Evolutionary conservation across 805 yeast genomes (phyloP).

Genomic region (Pichia sporocuriosa): DNA sequence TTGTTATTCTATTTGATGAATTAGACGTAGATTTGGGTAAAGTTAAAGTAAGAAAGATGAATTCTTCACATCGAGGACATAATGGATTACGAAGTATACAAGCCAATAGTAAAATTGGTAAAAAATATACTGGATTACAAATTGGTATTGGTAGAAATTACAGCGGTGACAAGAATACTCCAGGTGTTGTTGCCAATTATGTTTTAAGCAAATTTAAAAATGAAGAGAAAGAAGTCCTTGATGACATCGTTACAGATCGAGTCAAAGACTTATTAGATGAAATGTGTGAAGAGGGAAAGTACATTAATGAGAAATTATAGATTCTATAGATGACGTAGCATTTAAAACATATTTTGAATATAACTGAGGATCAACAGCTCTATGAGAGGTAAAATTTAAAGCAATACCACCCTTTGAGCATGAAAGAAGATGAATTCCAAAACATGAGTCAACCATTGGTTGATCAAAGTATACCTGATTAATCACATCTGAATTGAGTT

Average conservation of each 20-base stretch:
- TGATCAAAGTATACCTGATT: slow-evolving; percentile 11
- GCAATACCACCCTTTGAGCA: slow-evolving; percentile 2
- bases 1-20: slow-evolving; percentile 76
- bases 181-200: slow-evolving; percentile 45
- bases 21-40: slow-evolving; percentile 60
- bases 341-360: slow-evolving; percentile 5
- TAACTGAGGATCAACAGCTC: slow-evolving; percentile 4
- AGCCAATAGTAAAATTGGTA: slow-evolving; percentile 31
- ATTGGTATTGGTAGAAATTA: slow-evolving; percentile 74
- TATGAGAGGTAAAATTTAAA: slow-evolving; percentile 9
- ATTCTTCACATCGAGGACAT: slow-evolving; percentile 70
- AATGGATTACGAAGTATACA: slow-evolving; percentile 69
- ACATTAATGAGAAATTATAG: slow-evolving; percentile 21
- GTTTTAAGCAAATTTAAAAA: slow-evolving; percentile 52
- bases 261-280: slow-evolving; percentile 34
- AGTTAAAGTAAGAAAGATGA: slow-evolving; percentile 52
- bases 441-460: slow-evolving; percentile 13
- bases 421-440: slow-evolving; percentile 9
- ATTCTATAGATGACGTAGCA: not conserved
- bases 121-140: slow-evolving; percentile 55
- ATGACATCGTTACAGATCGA: slow-evolving; percentile 35
- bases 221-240: slow-evolving; percentile 38
- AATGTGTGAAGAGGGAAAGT: slow-evolving; percentile 23
- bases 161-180: slow-evolving; percentile 28
- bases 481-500: not conserved